These are phyloP conservation scores for Henckelia pumila DNA, from an alignment of 257 asterid species.

Conservation along the genomic window DNA sequence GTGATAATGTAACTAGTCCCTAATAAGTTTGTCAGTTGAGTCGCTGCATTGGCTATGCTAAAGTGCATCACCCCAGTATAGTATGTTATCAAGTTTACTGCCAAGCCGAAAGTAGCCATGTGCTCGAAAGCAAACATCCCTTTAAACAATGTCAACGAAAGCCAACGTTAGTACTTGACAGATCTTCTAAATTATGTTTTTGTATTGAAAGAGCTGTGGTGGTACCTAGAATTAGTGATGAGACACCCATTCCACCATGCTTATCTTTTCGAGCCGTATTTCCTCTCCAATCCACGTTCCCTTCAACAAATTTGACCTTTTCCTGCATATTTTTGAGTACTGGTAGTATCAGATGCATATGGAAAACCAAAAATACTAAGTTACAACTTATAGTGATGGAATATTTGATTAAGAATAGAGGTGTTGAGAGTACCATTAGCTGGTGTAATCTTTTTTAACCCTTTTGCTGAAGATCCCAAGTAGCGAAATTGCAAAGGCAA, in stretches of 20 bases:
- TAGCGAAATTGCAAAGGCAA: conserved; percentile 14
- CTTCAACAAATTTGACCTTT: conserved; percentile 39
- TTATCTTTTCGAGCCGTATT: conserved; percentile 43
- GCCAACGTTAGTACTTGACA: not conserved
- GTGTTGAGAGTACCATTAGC: conserved; percentile 32
- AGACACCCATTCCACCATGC: conserved; percentile 57
- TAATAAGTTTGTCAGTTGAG: conserved; percentile 51
- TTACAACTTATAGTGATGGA: not conserved
- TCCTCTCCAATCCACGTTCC: conserved; percentile 82
- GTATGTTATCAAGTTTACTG: conserved; percentile 49
- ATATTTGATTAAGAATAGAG: no score
- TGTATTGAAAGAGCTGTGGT: not conserved
- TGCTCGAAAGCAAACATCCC: conserved; percentile 50
- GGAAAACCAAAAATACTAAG: not conserved
- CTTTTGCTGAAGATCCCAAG: conserved; percentile 7
- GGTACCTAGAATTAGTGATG: conserved; percentile 50
- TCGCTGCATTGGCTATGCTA: conserved; percentile 57
- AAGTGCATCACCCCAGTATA: conserved; percentile 58
- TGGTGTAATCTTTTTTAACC: not conserved
- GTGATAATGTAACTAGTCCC: conserved; percentile 59
- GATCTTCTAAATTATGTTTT: no score
- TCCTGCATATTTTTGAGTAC: conserved; percentile 34
- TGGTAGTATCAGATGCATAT: not conserved
- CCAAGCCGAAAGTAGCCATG: conserved; percentile 48
- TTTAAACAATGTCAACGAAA: not conserved